Conservation (phyloP, 345 rosid genomes). For the Populus euphratica region DNA sequence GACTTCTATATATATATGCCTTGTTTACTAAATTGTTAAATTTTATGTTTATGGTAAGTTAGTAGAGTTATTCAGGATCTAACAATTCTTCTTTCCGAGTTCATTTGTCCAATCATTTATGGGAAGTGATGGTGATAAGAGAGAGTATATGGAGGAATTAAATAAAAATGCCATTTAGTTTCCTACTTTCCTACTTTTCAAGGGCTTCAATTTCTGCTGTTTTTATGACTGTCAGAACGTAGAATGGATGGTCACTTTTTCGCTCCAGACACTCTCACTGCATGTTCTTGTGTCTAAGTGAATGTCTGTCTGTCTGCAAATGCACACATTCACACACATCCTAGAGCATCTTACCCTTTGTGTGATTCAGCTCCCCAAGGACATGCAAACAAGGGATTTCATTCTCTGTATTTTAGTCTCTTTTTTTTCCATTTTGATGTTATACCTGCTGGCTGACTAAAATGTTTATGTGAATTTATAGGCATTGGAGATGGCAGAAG, state of each 20-base stretch:
- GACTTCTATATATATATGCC: not conserved
- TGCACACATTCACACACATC: not conserved
- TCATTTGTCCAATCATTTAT: not conserved
- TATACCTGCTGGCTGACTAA: slow-evolving; percentile 1
- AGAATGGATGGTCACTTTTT: not conserved
- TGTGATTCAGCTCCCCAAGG: not conserved
- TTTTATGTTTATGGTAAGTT: not conserved
- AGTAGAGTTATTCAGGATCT: not conserved
- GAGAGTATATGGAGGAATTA: not conserved
- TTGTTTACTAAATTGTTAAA: not conserved
- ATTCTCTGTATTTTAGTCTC: not conserved
- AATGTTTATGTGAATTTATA: slow-evolving; percentile 14
- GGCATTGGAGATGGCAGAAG: slow-evolving; percentile 36
- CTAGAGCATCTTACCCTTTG: not conserved
- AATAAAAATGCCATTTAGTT: not conserved
- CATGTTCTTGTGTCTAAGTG: not conserved
- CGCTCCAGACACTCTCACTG: not conserved
- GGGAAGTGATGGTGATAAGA: not conserved
- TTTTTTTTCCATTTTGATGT: not conserved
- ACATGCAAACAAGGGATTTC: not conserved
- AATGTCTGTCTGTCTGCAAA: not conserved
- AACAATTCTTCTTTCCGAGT: not conserved
- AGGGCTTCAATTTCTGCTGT: not conserved
- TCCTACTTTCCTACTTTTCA: not conserved
- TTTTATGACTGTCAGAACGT: not conserved